These are phyloP conservation scores for Hypoxylon sp. DNA, from an alignment of 2,329 filamentous ascomycete genomes.

Conservation along the genomic window DNA sequence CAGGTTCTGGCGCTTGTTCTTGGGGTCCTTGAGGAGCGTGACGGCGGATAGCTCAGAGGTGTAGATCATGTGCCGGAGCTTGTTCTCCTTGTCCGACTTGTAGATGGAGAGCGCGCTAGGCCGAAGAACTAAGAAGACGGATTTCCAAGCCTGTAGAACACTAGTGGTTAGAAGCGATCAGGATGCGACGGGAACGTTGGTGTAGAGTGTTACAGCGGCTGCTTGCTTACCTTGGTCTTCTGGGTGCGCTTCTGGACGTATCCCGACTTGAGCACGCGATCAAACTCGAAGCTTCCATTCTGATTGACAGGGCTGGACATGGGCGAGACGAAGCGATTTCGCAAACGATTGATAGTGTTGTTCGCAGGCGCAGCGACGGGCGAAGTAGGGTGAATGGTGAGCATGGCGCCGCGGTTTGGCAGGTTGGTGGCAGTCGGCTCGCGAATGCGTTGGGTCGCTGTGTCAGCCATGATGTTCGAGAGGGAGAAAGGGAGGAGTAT, in stretches of 20 bases:
- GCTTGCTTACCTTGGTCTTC: constrained; percentile 87
- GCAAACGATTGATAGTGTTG: constrained; percentile 42
- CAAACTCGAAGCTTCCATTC: constrained; percentile 95
- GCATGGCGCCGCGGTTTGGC: constrained; percentile 39
- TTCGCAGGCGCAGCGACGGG: constrained; percentile 36
- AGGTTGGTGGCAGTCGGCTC: constrained; percentile 31
- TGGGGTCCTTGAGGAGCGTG: constrained; percentile 85
- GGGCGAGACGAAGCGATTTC: constrained; percentile 62
- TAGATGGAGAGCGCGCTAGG: constrained; percentile 92
- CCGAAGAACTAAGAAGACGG: constrained; percentile 86
- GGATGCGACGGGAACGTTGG: constrained; percentile 15
- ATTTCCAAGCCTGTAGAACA: constrained; percentile 80
- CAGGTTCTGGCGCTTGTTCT: constrained; percentile 83
- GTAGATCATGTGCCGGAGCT: constrained; percentile 86
- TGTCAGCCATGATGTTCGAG: constrained; percentile 34
- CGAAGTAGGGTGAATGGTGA: constrained; percentile 39
- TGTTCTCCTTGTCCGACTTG: constrained; percentile 88
- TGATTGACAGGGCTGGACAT: constrained; percentile 88
- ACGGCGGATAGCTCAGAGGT: constrained; percentile 92
- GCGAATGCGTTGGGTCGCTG: constrained; percentile 36
- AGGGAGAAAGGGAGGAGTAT: constrained; percentile 6
- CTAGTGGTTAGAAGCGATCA: constrained; percentile 17
- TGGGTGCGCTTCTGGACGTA: constrained; percentile 87
- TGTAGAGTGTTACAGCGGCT: constrained; percentile 3
- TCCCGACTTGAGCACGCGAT: constrained; percentile 89